These are phyloP conservation scores for Pseudocercospora musae DNA, from an alignment of 2,329 filamentous ascomycete species.

Conservation along the genomic window DNA sequence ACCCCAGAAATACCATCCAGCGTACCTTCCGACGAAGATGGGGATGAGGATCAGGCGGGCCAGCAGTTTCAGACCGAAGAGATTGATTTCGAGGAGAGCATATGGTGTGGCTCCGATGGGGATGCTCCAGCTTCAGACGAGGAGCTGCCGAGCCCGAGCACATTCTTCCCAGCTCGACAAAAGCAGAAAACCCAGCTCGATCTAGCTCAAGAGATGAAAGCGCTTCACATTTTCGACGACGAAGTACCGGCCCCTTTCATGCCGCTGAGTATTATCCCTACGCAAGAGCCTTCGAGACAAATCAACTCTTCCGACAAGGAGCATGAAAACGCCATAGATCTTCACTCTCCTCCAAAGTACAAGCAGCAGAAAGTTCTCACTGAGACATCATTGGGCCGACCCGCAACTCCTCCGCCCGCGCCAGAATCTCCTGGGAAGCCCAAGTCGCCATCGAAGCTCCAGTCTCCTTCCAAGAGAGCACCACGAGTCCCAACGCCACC, in stretches of 20 bases:
- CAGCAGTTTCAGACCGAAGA: conserved; percentile 19
- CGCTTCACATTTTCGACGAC: conserved; percentile 19
- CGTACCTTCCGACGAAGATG: not conserved
- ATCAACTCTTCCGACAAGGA: conserved; percentile 30
- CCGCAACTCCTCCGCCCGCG: conserved; percentile 40
- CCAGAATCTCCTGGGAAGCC: not conserved
- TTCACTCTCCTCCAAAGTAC: conserved; percentile 28
- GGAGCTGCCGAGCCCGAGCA: conserved; percentile 29
- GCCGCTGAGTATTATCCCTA: not conserved
- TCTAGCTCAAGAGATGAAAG: conserved; percentile 15
- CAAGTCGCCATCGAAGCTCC: conserved; percentile 42
- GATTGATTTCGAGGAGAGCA: conserved; percentile 35
- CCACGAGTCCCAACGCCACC: conserved; percentile 53
- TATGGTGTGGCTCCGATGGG: conserved; percentile 33
- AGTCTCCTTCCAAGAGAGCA: conserved; percentile 49
- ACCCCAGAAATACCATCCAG: conserved; percentile 1
- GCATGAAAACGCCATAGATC: conserved; percentile 24
- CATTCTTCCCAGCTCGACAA: conserved; percentile 21
- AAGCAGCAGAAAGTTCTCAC: conserved; percentile 14
- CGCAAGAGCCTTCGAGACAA: not conserved
- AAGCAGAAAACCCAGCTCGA: conserved; percentile 9
- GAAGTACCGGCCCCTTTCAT: not conserved
- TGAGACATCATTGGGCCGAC: conserved; percentile 13
- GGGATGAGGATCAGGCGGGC: not conserved
- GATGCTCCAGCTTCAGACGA: conserved; percentile 25